phyloP scores from a whole-genome alignment of 2,329 filamentous ascomycete genomes.

The Penicillium hordei region DNA sequence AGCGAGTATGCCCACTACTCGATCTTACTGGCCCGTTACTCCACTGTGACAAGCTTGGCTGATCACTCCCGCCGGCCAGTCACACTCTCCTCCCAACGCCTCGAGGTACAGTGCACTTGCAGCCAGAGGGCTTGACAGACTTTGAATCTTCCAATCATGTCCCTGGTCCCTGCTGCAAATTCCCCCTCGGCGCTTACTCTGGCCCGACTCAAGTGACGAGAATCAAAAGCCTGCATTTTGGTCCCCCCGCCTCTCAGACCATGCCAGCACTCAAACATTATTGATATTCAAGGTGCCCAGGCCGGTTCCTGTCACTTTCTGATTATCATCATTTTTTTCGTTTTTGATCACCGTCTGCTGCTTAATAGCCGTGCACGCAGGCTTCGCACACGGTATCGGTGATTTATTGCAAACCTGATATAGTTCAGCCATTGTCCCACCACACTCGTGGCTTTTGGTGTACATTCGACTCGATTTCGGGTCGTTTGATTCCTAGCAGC shows the following conservation, averaged over 20 bases:
- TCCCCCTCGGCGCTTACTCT: conserved; percentile 34
- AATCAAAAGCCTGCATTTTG: conserved; percentile 22
- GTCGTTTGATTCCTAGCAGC: background rate
- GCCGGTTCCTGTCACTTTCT: conserved; percentile 11
- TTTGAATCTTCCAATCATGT: conserved; percentile 19
- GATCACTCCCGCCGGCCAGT: conserved; percentile 28
- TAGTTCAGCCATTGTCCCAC: conserved; percentile 22
- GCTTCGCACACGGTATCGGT: conserved; percentile 30
- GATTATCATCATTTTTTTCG: conserved; percentile 10
- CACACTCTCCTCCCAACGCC: conserved; percentile 15
- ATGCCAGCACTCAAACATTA: conserved; percentile 20
- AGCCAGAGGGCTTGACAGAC: conserved; percentile 10
- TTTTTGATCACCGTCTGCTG: conserved; percentile 21
- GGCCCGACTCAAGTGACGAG: conserved; percentile 23
- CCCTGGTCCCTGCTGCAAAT: conserved; percentile 7
- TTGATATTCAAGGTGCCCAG: conserved; percentile 34
- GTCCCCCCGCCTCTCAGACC: conserved; percentile 22
- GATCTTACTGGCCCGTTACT: conserved; percentile 23
- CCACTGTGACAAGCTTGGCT: conserved; percentile 38
- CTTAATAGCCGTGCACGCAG: conserved; percentile 31
- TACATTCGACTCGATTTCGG: conserved; percentile 14
- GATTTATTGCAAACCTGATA: conserved; percentile 17
- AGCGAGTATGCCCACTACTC: conserved; percentile 4
- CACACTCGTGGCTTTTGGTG: conserved; percentile 10
- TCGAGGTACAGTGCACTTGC: conserved; percentile 19